Base-by-base conservation (phyloP, 345 rosid species). In the Dipteronia dyeriana region DNA sequence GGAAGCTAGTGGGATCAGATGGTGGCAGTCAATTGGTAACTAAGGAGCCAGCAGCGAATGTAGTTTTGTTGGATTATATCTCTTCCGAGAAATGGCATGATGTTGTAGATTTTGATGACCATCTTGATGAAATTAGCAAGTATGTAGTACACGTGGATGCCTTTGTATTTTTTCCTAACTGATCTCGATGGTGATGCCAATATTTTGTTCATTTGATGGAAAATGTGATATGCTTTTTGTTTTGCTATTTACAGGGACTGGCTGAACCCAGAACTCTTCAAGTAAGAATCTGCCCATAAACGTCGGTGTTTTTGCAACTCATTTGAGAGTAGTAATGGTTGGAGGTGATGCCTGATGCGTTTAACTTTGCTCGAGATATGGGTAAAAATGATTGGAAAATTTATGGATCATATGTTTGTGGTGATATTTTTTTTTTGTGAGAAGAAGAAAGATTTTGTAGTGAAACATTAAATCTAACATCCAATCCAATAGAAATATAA, bases 121-220 rank as follows among this genome's bases (percentile, higher is more conserved):
- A 94, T 85, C 98, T 96, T 41, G 99, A 94, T 60, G 92, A 94
- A 82, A 79, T 94, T 41, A 89, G 89, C 87, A 92, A 87, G 99
- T 94, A 91, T 86, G 92, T 77, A 43, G 47, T 2, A 60, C 64
- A 11, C 0, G 64, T 65, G 29, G 1, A 10, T 20, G 53, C 65
- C 38, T 43, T 6, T 4, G 29, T 29, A 11, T 12, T 14, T 54
- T 66, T 22, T 39, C 3, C 3, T 51, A 75, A 38, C 12, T 6
- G 13, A 65, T 64, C 59, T 25, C 10, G 9, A 34, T 19, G 53
- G 17, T 64, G 7, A 11, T 45, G 47, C 70, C 62, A 7, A 14
- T 20, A 19, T 29, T 74, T 6, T 20, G 54, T 13, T 62, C 11
- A 4, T 63, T 34, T 38, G 67, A 75, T 17, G 12, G 25, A 70